Evolutionary conservation across 2,329 filamentous ascomycete species (phyloP), one percentile per base, ranked within the genome.

Genomic region (Didymella pomorum): DNA sequence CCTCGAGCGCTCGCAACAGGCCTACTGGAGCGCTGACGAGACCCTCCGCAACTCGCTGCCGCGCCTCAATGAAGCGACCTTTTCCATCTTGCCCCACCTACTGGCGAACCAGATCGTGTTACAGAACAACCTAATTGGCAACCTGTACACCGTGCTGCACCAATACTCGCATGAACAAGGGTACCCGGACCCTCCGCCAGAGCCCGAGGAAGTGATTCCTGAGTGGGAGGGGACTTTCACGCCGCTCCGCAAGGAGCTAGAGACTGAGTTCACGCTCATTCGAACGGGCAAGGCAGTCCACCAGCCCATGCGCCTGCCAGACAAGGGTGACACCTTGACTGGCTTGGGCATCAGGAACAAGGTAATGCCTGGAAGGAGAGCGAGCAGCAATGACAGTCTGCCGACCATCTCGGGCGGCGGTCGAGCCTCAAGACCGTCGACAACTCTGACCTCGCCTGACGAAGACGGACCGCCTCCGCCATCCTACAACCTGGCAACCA

Each of bases 81-180:
- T 92, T 71, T 89, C 84, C 23, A 80, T 96, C n/a, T 82, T 94
- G 12, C 90, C 91, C 26, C 86, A 87, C 51, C 80, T 96, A 20
- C 82, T 93, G 11, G 83, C 84, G 39, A 83, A 84, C 33, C 89
- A 93, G 69, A 86, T 94, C 43, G 82, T 89, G 71, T 87, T 93
- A 26, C 91, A 94, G 75, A 93, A 93, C 72, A 86, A 87, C 45
- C 81, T 95, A 50, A 85, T 95, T 5, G 91, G 87, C 0, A 83
- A 93, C 61, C 87, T 92, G 66, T 95, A 95, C 77, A 95, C 91
- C 1, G 83, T 87, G 4, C 79, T 94, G 7, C 87, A 93, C 72
- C 86, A 85, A 56, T 95, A 89, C 75, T 92, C 89, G 65, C 82
- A 87, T 65, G 84, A 89, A 28, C 82, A 87, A 65, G 81, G 84